Conservation (phyloP, 805 yeast species). For the Myxozyma monticola region DNA sequence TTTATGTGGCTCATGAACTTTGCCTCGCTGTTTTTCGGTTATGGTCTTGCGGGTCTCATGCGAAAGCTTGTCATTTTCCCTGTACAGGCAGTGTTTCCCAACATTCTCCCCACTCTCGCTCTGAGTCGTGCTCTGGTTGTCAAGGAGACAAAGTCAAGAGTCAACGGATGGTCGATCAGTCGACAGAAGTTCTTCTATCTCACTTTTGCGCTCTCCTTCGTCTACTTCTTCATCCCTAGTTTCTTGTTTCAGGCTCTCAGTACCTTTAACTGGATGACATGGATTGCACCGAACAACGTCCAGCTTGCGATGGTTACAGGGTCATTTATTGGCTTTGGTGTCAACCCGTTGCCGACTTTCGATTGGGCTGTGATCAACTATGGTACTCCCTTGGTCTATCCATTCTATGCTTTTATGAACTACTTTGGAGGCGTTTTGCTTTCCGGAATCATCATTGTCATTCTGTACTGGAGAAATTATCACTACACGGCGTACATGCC, state of each 20-base stretch:
- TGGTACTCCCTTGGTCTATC: conserved; percentile 48
- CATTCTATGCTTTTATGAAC: conserved; percentile 44
- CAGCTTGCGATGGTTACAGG: conserved; percentile 55
- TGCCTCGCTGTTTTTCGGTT: conserved; percentile 62
- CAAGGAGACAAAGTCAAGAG: conserved; percentile 45
- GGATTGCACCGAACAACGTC: conserved; percentile 55
- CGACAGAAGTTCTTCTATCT: conserved; percentile 52
- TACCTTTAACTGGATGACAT: no score
- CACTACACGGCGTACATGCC: conserved; percentile 54
- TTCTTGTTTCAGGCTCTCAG: conserved; percentile 61
- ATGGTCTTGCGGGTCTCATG: conserved; percentile 65
- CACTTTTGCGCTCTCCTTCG: conserved; percentile 44
- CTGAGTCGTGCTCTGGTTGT: conserved; percentile 51
- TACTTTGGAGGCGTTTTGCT: conserved; percentile 42
- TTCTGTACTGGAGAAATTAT: conserved; percentile 48
- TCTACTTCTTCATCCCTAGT: conserved; percentile 63
- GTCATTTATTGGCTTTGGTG: conserved; percentile 42
- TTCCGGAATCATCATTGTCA: conserved; percentile 34
- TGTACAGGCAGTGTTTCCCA: conserved; percentile 52
- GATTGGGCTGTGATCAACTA: conserved; percentile 45
- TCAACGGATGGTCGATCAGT: conserved; percentile 62
- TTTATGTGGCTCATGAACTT: conserved; percentile 55
- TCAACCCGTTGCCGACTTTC: conserved; percentile 49
- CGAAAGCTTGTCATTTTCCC: conserved; percentile 57
- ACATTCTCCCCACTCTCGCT: conserved; percentile 47